These are phyloP conservation scores for Luzula sylvatica DNA, from an alignment of 176 grass and related monocot genomes.

Conservation along the genomic window DNA sequence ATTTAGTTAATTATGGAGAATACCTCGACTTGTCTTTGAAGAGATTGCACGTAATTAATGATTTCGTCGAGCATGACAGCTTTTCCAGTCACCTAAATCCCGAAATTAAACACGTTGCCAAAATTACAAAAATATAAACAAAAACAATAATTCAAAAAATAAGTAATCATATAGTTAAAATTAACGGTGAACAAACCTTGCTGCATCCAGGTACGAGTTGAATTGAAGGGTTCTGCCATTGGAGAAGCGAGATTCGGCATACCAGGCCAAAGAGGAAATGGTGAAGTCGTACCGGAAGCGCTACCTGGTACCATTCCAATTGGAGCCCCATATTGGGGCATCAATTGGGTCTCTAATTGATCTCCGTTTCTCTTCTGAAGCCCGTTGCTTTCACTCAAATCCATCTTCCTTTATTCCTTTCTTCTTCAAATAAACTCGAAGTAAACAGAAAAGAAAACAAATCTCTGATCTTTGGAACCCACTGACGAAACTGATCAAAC, in stretches of 20 bases:
- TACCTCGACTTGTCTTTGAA: conserved; percentile 99
- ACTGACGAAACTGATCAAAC: neutral
- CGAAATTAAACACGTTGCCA: neutral
- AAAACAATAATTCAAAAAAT: neutral
- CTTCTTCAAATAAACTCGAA: conserved; percentile 9
- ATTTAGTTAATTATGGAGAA: neutral
- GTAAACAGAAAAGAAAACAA: conserved; percentile 5
- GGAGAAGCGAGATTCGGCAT: conserved; percentile 14
- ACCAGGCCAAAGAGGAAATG: conserved; percentile 16
- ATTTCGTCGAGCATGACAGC: conserved; percentile 99
- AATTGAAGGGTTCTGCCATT: conserved; percentile 16
- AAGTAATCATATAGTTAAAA: neutral
- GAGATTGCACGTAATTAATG: conserved; percentile 97
- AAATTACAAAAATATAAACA: conserved; percentile 1
- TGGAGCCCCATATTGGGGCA: conserved; percentile 11
- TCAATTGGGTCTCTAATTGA: conserved; percentile 12
- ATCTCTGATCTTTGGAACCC: neutral
- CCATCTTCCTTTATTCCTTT: conserved; percentile 10
- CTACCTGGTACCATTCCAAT: conserved; percentile 18
- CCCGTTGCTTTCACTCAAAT: conserved; percentile 22
- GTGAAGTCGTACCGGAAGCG: conserved; percentile 1
- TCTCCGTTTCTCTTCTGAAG: conserved; percentile 21
- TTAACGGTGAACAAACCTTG: conserved; percentile 41
- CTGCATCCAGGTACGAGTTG: conserved; percentile 86
- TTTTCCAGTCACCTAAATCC: conserved; percentile 80